A percentile compares a stretch with the other conserved stretches of the same genome.
Evolutionary conservation across 495 filamentous ascomycete genomes (phyloP).

Genomic region (Aspergillus campestris): DNA sequence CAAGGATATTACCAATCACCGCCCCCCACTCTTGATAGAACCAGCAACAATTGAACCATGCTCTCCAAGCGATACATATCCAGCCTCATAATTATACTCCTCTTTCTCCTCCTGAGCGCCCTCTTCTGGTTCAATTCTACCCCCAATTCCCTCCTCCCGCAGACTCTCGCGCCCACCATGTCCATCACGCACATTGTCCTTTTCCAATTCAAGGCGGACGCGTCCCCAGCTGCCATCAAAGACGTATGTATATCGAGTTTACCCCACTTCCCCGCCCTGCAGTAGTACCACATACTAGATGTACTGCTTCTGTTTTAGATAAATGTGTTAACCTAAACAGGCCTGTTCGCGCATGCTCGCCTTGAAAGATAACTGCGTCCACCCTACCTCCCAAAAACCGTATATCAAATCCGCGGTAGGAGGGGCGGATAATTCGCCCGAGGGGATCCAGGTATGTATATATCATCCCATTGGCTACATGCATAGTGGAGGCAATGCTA

Average conservation of each 20-base stretch:
- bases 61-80: too few relatives aligned
- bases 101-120: too few relatives aligned
- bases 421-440: conserved; percentile 55
- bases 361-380: conserved; percentile 33
- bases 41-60: too few relatives aligned
- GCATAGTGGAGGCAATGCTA: background rate
- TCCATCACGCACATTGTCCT: conserved; percentile 51
- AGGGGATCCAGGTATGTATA: conserved; percentile 50
- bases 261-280: too few relatives aligned
- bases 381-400: conserved; percentile 30
- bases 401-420: conserved; percentile 50
- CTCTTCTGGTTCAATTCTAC: too few relatives aligned
- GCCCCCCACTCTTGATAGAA: too few relatives aligned
- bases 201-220: conserved; percentile 49
- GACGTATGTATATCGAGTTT: conserved; percentile 32
- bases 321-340: conserved; percentile 10
- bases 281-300: background rate
- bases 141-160: too few relatives aligned
- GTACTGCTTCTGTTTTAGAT: background rate
- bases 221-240: conserved; percentile 29
- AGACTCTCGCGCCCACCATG: conserved; percentile 1
- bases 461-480: background rate
- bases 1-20: too few relatives aligned
- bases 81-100: too few relatives aligned
- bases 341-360: conserved; percentile 26